phyloP scores from a whole-genome alignment of 2,329 filamentous ascomycete genomes.

The Diaporthe citri region DNA sequence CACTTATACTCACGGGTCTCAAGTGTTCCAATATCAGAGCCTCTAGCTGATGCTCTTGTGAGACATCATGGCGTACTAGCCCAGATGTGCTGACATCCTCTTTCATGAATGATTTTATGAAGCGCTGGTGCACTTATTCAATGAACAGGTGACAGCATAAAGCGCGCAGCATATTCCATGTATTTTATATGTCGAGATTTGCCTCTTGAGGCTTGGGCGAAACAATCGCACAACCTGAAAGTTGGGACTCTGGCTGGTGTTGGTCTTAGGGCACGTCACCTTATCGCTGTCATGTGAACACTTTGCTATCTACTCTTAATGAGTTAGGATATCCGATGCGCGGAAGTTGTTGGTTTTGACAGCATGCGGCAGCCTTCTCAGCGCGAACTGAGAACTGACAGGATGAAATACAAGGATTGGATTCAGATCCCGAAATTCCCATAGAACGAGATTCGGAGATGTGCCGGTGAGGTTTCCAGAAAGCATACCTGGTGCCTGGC shows the following conservation, averaged over 20 bases:
- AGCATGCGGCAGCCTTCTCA: not conserved
- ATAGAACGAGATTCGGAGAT: not conserved
- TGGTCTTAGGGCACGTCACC: too few species aligned
- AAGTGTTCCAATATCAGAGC: not conserved
- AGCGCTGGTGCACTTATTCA: not conserved
- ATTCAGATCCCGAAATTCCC: not conserved
- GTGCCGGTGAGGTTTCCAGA: not conserved
- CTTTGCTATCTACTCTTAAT: not conserved
- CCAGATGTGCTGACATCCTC: not conserved
- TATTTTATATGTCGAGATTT: not conserved
- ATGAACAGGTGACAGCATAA: too few species aligned
- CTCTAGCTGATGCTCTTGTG: not conserved
- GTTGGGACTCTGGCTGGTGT: not conserved
- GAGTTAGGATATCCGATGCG: not conserved
- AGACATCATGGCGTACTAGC: not conserved
- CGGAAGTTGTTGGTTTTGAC: not conserved
- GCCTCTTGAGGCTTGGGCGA: not conserved
- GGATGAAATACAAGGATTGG: not conserved
- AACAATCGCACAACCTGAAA: not conserved
- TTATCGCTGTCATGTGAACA: not conserved
- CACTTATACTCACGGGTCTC: not conserved
- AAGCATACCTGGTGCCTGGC: slow-evolving; percentile 7
- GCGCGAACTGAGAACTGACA: not conserved
- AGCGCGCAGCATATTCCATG: not conserved
- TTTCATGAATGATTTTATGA: too few species aligned